These are phyloP conservation scores for Daldinia grandis DNA, from an alignment of 495 filamentous ascomycete genomes.

Conservation along the genomic window DNA sequence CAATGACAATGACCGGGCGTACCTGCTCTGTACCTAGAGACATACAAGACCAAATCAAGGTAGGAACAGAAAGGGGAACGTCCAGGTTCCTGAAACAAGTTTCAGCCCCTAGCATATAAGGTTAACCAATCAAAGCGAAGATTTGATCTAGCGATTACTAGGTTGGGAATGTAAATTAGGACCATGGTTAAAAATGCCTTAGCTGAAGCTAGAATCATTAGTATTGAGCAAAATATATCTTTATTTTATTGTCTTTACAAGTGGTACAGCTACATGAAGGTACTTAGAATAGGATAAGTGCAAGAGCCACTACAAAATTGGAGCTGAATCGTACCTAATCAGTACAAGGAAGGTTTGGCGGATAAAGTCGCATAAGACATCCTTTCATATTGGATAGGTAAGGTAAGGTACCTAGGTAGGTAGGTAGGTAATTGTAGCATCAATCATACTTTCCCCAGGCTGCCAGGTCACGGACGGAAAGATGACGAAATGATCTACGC, in stretches of 20 bases:
- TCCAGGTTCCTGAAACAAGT: slow-evolving; percentile 39
- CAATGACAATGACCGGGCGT: neutral
- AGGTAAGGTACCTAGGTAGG: too few species aligned
- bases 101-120: slow-evolving; percentile 10
- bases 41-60: neutral
- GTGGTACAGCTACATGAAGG: neutral
- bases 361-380: neutral
- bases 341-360: neutral
- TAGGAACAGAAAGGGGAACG: slow-evolving; percentile 12
- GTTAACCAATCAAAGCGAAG: slow-evolving; percentile 33
- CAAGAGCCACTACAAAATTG: neutral
- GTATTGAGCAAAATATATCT: neutral
- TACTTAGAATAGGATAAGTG: neutral
- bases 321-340: neutral
- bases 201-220: slow-evolving; percentile 1
- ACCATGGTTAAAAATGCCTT: slow-evolving; percentile 10
- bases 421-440: neutral
- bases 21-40: slow-evolving; percentile 5
- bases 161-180: slow-evolving; percentile 37
- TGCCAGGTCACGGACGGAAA: neutral
- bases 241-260: neutral
- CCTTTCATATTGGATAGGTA: neutral
- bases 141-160: slow-evolving; percentile 32
- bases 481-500: slow-evolving; percentile 38
- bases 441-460: neutral